Base-by-base conservation (phyloP, 2,329 filamentous ascomycete species). In the Macroventuria anomochaeta region DNA sequence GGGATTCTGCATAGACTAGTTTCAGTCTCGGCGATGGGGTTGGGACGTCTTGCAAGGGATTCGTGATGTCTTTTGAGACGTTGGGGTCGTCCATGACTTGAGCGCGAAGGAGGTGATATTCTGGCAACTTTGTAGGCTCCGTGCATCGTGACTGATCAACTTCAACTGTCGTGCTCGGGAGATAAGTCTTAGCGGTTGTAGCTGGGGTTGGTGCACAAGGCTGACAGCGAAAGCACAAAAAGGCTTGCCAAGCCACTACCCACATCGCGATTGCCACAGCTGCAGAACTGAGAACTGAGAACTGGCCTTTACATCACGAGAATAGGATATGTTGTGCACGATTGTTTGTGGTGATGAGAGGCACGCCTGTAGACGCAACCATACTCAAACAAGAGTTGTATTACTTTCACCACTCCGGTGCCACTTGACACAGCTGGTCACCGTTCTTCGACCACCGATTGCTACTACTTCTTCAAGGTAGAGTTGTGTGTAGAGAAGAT, bases 321-420 rank as follows among this genome's bases (percentile, higher is more conserved):
- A 21, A 18, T 11, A 25, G 33, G 11, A 28, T 21, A 25, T 11
- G 20, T 7, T 11, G 20, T 7, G 21, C 18, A 32, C 32, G 15
- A 8, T 20, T 3, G 17, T 31, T 31, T 43, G 51, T 54, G 51
- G 46, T 54, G 39, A 40, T 31, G 47, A 50, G 43, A 49, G 29
- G 46, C 29, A 26, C 28, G 28, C 15, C 29, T 3, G 6, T n/a
- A 37, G 28, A 23, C 26, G 29, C 23, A 13, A 29, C 29, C 40
- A 44, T 33, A 21, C 51, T 49, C 51, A 11, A 54, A 43, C 15
- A 29, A 25, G 33, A 36, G n/a, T 23, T 39, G 17, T 34, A 46
- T 54, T 44, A 23, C 7, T 21, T 23, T 44, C 44, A 54, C 40
- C 46, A 46, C 51, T 44, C 39, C 13, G 34, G 51, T 20, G 39